Evolutionary conservation across 345 rosid species (phyloP).

Genomic region (Salix brachista): DNA sequence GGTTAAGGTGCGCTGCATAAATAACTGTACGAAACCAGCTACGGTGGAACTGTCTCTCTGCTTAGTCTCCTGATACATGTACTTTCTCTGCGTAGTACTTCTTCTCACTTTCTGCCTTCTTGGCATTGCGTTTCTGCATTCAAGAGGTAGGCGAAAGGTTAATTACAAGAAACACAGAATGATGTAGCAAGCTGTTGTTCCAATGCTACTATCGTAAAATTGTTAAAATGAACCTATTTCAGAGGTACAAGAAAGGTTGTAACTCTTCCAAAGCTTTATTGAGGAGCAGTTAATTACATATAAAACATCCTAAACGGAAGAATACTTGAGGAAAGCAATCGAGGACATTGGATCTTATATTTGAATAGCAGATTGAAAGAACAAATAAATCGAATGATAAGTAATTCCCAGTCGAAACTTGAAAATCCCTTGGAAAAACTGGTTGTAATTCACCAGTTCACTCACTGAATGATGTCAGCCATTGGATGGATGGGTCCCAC

Average conservation of each 20-base stretch:
- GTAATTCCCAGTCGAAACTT: background rate
- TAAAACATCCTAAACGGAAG: background rate
- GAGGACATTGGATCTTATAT: background rate
- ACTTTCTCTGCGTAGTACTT: slow-evolving; percentile 63
- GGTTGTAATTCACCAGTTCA: background rate
- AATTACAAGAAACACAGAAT: background rate
- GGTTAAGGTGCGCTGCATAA: slow-evolving; percentile 4
- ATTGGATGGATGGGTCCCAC: background rate
- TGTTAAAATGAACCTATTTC: background rate
- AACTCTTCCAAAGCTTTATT: no score
- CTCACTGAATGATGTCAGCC: background rate
- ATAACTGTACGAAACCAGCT: slow-evolving; percentile 21
- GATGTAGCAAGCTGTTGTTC: background rate
- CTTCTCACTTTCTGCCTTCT: slow-evolving; percentile 57
- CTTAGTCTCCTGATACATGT: slow-evolving; percentile 50
- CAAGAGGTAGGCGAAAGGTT: background rate
- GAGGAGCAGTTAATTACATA: background rate
- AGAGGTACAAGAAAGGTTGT: background rate
- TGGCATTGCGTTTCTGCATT: slow-evolving; percentile 59
- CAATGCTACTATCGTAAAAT: background rate
- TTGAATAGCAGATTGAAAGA: background rate
- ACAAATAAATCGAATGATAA: background rate
- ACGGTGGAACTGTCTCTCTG: background rate
- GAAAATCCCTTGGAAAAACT: background rate
- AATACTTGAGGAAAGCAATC: background rate